These are phyloP conservation scores for Boletus rubescentipes DNA, from an alignment of 768 basidiomycete genomes.

Conservation along the genomic window DNA sequence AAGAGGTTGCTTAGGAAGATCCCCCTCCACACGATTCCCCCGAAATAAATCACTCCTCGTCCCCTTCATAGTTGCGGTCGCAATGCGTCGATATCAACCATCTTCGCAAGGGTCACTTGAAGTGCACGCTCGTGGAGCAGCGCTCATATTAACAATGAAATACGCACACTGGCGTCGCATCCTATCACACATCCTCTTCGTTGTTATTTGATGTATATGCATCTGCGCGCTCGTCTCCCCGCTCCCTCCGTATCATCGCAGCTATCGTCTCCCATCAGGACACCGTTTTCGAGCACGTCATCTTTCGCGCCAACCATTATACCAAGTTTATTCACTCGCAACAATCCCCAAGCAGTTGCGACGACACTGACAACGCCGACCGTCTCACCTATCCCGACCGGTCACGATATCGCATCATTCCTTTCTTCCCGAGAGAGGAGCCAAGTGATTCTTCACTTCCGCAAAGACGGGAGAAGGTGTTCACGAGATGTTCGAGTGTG, in stretches of 20 bases:
- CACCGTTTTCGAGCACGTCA: slow-evolving; percentile 35
- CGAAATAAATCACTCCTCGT: slow-evolving; percentile 21
- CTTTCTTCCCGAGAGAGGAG: slow-evolving; percentile 46
- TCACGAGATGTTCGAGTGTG: slow-evolving; percentile 71
- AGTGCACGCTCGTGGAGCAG: slow-evolving; percentile 49
- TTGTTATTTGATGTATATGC: slow-evolving; percentile 64
- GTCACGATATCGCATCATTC: slow-evolving; percentile 12
- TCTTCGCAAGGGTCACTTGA: slow-evolving; percentile 31
- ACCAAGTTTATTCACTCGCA: slow-evolving; percentile 52
- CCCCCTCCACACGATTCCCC: not conserved
- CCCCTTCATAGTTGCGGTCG: slow-evolving; percentile 21
- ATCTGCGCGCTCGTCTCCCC: slow-evolving; percentile 60
- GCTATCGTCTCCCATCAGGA: slow-evolving; percentile 28
- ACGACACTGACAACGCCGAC: slow-evolving; percentile 19
- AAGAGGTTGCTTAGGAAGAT: slow-evolving; percentile 17
- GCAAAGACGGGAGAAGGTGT: slow-evolving; percentile 80
- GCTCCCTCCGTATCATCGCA: slow-evolving; percentile 32
- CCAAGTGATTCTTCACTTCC: slow-evolving; percentile 70
- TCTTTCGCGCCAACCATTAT: slow-evolving; percentile 57
- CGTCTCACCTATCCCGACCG: slow-evolving; percentile 5
- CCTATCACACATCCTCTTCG: slow-evolving; percentile 79
- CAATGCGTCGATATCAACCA: slow-evolving; percentile 27
- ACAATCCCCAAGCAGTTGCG: slow-evolving; percentile 15
- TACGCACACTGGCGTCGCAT: slow-evolving; percentile 57
- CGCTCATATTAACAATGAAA: slow-evolving; percentile 43